Conservation (phyloP, 306 rosid species). For the Datisca glomerata region DNA sequence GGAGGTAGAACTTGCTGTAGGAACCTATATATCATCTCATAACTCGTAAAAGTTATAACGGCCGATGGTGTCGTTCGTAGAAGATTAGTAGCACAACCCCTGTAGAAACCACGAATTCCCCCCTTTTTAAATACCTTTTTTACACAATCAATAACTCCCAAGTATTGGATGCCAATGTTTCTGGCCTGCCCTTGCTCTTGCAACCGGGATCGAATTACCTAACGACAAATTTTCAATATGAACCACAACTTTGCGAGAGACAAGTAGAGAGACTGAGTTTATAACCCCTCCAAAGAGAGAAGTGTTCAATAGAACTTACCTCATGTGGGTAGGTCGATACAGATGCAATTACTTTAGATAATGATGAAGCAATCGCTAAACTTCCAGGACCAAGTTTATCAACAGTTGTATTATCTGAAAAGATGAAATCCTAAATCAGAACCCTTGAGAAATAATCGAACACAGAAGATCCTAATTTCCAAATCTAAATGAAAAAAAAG, state of each 20-base stretch:
- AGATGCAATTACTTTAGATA: slow-evolving; percentile 79
- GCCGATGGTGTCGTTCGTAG: slow-evolving; percentile 94
- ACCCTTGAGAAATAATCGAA: neutral
- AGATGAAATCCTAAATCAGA: slow-evolving; percentile 1
- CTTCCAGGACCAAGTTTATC: slow-evolving; percentile 56
- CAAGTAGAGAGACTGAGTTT: neutral
- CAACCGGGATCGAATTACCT: slow-evolving; percentile 85
- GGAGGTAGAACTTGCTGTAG: slow-evolving; percentile 28
- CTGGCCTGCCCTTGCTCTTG: slow-evolving; percentile 94
- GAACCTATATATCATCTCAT: slow-evolving; percentile 79
- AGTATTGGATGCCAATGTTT: slow-evolving; percentile 24
- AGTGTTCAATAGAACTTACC: slow-evolving; percentile 26
- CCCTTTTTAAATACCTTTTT: slow-evolving; percentile 73
- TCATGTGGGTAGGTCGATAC: slow-evolving; percentile 83
- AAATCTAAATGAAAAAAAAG: slow-evolving; percentile 7
- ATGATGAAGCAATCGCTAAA: slow-evolving; percentile 65
- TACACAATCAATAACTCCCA: slow-evolving; percentile 70
- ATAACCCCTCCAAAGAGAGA: neutral
- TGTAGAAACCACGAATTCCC: slow-evolving; percentile 76
- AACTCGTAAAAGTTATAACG: slow-evolving; percentile 83
- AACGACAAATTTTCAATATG: slow-evolving; percentile 6
- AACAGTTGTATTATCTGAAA: slow-evolving; percentile 59
- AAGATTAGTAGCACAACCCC: slow-evolving; percentile 85
- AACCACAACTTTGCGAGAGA: neutral
- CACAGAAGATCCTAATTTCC: neutral